Conservation (phyloP, 202 grass and related monocot species). For the Digitaria exilis region DNA sequence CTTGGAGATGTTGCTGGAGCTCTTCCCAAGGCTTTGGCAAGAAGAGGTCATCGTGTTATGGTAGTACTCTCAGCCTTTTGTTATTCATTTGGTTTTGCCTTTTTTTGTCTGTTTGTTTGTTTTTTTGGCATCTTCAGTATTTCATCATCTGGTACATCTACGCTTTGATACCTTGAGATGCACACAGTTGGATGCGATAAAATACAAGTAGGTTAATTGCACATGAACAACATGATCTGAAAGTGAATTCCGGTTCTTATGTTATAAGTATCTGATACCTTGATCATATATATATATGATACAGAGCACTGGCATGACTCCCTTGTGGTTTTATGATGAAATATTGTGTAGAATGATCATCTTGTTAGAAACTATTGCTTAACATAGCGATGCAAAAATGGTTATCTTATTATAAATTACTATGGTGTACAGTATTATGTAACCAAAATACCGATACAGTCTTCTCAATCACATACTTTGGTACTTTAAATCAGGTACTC, state of each 20-base stretch:
- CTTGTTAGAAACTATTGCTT: background rate
- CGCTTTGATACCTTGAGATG: background rate
- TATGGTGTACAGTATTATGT: background rate
- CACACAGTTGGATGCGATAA: background rate
- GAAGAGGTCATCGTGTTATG: conserved; percentile 98
- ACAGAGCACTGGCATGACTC: background rate
- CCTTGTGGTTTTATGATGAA: background rate
- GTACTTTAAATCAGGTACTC: background rate
- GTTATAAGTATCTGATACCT: background rate
- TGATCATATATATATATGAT: background rate
- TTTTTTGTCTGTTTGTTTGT: no score
- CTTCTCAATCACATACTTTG: background rate
- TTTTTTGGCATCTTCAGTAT: conserved; percentile 2
- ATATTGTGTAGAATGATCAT: background rate
- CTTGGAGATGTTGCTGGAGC: conserved; percentile 97
- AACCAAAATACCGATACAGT: background rate
- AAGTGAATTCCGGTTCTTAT: background rate
- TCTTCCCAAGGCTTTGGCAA: conserved; percentile 91
- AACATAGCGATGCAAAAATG: background rate
- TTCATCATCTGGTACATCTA: background rate
- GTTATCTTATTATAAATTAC: background rate
- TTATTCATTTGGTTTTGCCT: background rate
- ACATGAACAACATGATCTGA: background rate
- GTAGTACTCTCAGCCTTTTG: conserved; percentile 22
- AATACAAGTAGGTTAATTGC: background rate